phyloP scores from a whole-genome alignment of 2,329 filamentous ascomycete species.

The Myriosclerotinia curreyana region DNA sequence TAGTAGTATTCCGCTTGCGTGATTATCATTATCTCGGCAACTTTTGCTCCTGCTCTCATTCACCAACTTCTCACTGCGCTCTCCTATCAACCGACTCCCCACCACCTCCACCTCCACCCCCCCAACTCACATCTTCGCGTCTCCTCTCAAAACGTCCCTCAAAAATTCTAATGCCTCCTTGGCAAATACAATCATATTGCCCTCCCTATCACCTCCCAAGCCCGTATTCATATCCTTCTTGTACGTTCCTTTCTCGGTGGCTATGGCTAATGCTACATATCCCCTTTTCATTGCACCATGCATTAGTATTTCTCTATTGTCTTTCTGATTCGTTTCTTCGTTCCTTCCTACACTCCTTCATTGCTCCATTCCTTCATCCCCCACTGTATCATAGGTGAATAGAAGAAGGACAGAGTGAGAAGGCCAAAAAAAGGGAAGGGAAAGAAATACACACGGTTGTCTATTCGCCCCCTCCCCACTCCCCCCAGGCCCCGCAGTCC shows the following conservation, averaged over 20 bases:
- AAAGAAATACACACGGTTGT: slow-evolving; percentile 51
- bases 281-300: slow-evolving; percentile 42
- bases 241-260: slow-evolving; percentile 49
- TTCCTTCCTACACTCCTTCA: neutral
- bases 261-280: slow-evolving; percentile 62
- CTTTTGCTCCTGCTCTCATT: too few relatives aligned
- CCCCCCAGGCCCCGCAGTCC: slow-evolving; percentile 62
- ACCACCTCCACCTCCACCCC: too few relatives aligned
- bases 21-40: too few relatives aligned
- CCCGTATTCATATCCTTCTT: slow-evolving; percentile 57
- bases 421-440: too few relatives aligned
- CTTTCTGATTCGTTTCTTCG: neutral
- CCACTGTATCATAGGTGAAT: too few relatives aligned
- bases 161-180: slow-evolving; percentile 54
- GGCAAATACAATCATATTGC: slow-evolving; percentile 63
- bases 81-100: too few relatives aligned
- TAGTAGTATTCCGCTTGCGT: too few relatives aligned
- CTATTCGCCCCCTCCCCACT: slow-evolving; percentile 55
- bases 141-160: slow-evolving; percentile 51
- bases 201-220: slow-evolving; percentile 51
- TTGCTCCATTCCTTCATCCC: too few relatives aligned
- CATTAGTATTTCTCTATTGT: neutral
- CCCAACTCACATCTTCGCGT: slow-evolving; percentile 36
- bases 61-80: too few relatives aligned
- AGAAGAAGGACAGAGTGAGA: too few relatives aligned